Conservation (phyloP, 2,329 filamentous ascomycete genomes). For the Aspergillus quadricinctus region DNA sequence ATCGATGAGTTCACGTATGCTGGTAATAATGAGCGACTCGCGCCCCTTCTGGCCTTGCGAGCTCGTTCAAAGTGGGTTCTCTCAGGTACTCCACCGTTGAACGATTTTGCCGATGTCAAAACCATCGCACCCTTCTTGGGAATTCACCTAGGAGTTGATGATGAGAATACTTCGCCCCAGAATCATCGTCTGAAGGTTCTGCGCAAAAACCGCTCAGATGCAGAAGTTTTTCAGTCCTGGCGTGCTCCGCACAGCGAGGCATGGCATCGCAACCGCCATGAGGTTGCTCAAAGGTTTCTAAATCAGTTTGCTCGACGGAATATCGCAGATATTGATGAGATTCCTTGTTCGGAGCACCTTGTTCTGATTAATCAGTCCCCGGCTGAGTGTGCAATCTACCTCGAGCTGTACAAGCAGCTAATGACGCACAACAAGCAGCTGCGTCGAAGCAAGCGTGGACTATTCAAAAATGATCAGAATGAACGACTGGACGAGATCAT, state of each 20-base stretch:
- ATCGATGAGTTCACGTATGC: constrained; percentile 63
- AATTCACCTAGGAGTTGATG: constrained; percentile 52
- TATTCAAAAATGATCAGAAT: constrained; percentile 24
- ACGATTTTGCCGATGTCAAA: constrained; percentile 57
- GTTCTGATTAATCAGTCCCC: constrained; percentile 42
- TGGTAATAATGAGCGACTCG: constrained; percentile 37
- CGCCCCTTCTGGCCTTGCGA: constrained; percentile 43
- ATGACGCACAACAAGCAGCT: constrained; percentile 48
- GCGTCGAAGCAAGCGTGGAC: constrained; percentile 20
- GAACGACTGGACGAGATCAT: constrained; percentile 46
- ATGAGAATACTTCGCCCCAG: constrained; percentile 44
- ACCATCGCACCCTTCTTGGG: constrained; percentile 55
- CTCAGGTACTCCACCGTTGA: constrained; percentile 58
- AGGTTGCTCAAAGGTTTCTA: constrained; percentile 53
- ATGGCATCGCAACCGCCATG: constrained; percentile 51
- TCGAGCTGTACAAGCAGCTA: constrained; percentile 52
- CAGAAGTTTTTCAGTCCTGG: constrained; percentile 55
- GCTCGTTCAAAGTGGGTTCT: constrained; percentile 57
- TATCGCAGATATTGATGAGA: constrained; percentile 41
- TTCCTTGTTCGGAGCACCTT: constrained; percentile 43
- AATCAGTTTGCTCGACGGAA: constrained; percentile 50
- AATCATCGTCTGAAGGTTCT: constrained; percentile 40
- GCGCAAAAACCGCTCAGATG: constrained; percentile 30
- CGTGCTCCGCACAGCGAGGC: constrained; percentile 46
- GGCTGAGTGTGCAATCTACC: constrained; percentile 51